Evolutionary conservation across 2,329 filamentous ascomycete genomes (phyloP), one percentile per base, ranked within the genome.

Genomic region (Sclerotiophoma versabilis): DNA sequence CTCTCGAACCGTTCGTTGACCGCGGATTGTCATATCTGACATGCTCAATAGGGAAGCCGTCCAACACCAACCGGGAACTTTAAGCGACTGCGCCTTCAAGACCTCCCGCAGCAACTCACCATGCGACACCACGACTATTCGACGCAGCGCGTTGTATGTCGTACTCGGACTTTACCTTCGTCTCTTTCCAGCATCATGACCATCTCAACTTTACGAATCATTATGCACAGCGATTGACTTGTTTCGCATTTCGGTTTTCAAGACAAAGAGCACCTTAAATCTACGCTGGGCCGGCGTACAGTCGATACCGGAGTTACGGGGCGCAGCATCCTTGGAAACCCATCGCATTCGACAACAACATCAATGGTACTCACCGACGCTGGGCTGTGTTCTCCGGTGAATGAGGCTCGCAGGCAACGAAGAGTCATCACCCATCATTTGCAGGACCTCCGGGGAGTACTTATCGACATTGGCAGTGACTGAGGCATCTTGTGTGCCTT

Each of bases 311-410:
- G 25, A 36, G 15, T 29, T 42, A 14, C 17, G 64, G 52, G 66
- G 68, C 66, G 66, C 64, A 69, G 68, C 62, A 56, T 15, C n/a
- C 26, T 37, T 23, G 48, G 49, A 57, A 57, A 39, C 42, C 42
- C 33, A 39, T 14, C 47, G 25, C 30, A 30, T 50, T 46, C 54
- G 38, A 42, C 51, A 44, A 34, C 48, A 49, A 27, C 33, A 45
- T 54, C 51, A 26, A 49, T 45, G 46, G 53, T 56, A 61, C 39
- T 48, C 56, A 58, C 58, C 58, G 51, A 46, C 26, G 9, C 49
- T 38, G 61, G 67, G 70, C 69, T 71, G 69, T 70, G 69, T 59
- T 54, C 47, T 50, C 65, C 69, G 69, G 68, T 71, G 59, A 70
- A 53, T 39, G 56, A 58, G 32, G 54, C 58, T 44, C 46, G 54